Base-by-base conservation (phyloP, 257 asterid genomes). In the Nicotiana sylvestris region DNA sequence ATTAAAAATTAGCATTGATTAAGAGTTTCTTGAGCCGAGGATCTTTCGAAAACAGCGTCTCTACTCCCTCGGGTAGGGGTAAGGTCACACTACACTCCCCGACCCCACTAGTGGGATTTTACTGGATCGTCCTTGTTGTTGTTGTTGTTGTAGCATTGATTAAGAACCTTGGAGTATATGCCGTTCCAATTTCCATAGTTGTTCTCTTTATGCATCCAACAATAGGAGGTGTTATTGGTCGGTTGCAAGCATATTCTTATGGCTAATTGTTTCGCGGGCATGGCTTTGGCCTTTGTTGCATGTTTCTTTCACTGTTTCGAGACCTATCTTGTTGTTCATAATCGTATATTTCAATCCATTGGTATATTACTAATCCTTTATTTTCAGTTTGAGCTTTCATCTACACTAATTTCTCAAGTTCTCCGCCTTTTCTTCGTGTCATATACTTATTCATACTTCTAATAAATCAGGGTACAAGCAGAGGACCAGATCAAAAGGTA, bases 401-500 rank as follows among this genome's bases (percentile, higher is more conserved):
- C 10, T 25, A 25, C 39, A 49, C 9, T 46, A 74, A 16, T 49
- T 27, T 72, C 39, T 74, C 43, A 6, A 46, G 58, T 0, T 74
- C 13, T 25, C 29, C 43, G 7, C 9, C 7, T 74, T 49, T 16
- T 74, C 12, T n/a, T 49, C 51, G 39, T 74, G 80, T 49, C 80
- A 0, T 43, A 65, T 88, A 65, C 55, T 12, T 33, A 30, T 87
- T 70, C 76, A 11, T 17, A 65, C 27, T 29, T 80, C 21, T 62
- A 1, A 27, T 86, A 74, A 84, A 66, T 57, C 86, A 93, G 97
- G 91, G 88, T 74, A 82, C 83, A 51, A 81, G 81, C 58, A 83
- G 81, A 80, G 91, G 84, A 84, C 66, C 91, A 82, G 88, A 86
- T 39, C 87, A 83, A 85, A 90, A 85, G 86, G 81, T 74, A 77